phyloP scores from a whole-genome alignment of 2,329 filamentous ascomycete species.

The Aphanocladium album region DNA sequence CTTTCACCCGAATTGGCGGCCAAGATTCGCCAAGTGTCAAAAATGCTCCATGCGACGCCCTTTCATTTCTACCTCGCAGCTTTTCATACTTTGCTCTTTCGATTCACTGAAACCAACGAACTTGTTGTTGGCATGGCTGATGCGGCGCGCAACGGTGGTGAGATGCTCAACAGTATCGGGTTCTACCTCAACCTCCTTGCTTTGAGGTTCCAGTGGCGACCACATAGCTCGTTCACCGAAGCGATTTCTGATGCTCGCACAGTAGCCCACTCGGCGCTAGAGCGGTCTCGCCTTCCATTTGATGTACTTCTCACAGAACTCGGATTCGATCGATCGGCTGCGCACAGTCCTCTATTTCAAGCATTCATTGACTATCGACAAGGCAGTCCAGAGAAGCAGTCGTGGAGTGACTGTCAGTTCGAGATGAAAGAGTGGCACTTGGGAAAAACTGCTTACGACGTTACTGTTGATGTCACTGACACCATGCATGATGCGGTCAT shows the following conservation, averaged over 20 bases:
- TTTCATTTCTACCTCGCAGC: conserved; percentile 45
- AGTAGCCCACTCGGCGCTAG: background rate
- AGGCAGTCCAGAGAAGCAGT: background rate
- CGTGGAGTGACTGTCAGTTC: background rate
- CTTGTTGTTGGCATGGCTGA: conserved; percentile 45
- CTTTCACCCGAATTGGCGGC: too few relatives aligned
- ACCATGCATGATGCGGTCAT: too few relatives aligned
- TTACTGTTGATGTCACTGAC: too few relatives aligned
- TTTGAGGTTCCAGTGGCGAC: background rate
- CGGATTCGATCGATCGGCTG: background rate
- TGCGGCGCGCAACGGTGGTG: conserved; percentile 34
- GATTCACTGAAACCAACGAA: conserved; percentile 29
- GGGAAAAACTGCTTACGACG: too few relatives aligned
- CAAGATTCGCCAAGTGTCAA: too few relatives aligned
- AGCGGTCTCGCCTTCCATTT: background rate
- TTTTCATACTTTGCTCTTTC: conserved; percentile 32
- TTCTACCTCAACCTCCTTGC: conserved; percentile 46
- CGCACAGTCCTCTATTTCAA: background rate
- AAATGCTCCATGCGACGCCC: conserved; percentile 9
- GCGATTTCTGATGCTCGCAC: background rate
- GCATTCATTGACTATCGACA: background rate
- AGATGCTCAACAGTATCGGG: conserved; percentile 32
- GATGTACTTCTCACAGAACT: background rate
- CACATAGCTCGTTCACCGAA: background rate
- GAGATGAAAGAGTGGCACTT: too few relatives aligned